Evolutionary conservation across 2,329 filamentous ascomycete genomes (phyloP).

Genomic region (Talaromyces sp.): DNA sequence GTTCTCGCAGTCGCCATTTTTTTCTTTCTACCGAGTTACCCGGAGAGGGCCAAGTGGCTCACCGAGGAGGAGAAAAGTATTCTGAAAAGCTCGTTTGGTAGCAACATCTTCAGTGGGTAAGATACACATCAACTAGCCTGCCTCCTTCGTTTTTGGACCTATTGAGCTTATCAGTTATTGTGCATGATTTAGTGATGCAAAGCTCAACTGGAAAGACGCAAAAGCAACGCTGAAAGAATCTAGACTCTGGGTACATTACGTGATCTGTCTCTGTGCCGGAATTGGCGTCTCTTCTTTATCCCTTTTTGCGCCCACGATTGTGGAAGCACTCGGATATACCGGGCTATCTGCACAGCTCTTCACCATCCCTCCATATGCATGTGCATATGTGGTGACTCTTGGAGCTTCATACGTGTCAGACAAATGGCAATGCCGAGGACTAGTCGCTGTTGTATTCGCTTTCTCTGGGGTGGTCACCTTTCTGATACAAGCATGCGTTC

Average conservation of each 20-base stretch:
- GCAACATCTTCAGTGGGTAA: no score
- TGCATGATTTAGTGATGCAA: constrained; percentile 8
- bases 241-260: constrained; percentile 28
- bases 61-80: constrained; percentile 52
- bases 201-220: constrained; percentile 27
- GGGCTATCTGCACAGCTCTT: constrained; percentile 40
- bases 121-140: no score
- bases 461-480: background rate
- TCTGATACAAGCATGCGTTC: background rate
- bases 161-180: constrained; percentile 46
- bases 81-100: no score
- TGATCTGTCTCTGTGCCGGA: background rate
- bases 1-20: constrained; percentile 58
- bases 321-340: constrained; percentile 38
- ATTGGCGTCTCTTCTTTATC: background rate
- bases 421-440: constrained; percentile 20
- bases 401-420: constrained; percentile 18
- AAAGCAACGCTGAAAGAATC: constrained; percentile 41
- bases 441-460: constrained; percentile 5
- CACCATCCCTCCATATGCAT: constrained; percentile 21
- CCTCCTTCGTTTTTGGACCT: constrained; percentile 45
- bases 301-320: constrained; percentile 33
- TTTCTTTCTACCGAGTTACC: constrained; percentile 64
- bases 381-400: constrained; percentile 18
- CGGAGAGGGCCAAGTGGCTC: constrained; percentile 69